Evolutionary conservation across 305 asterid genomes (phyloP).

Genomic region (Vinca major): DNA sequence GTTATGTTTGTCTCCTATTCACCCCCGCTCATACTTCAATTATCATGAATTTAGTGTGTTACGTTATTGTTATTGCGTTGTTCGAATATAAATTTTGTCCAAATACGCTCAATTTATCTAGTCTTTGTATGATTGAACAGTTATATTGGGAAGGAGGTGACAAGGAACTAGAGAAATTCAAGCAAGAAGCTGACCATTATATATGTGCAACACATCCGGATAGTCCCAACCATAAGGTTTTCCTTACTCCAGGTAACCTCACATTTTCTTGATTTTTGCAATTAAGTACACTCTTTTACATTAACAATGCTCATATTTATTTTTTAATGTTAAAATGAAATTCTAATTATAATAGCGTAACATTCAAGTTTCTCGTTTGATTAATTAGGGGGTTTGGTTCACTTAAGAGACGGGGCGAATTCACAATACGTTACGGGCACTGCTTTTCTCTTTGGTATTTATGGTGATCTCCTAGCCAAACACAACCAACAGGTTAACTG

Average conservation of each 20-base stretch:
- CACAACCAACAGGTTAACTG: slow-evolving; percentile 42
- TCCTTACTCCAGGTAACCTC: slow-evolving; percentile 47
- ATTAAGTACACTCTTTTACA: not conserved
- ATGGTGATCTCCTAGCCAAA: slow-evolving; percentile 40
- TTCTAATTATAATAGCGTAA: too few relatives aligned
- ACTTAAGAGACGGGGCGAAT: slow-evolving; percentile 74
- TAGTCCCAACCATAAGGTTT: slow-evolving; percentile 51
- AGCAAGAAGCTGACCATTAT: slow-evolving; percentile 55
- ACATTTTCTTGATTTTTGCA: too few relatives aligned
- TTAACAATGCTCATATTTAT: too few relatives aligned
- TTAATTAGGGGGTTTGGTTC: slow-evolving; percentile 54
- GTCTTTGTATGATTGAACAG: slow-evolving; percentile 17
- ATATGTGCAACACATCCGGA: slow-evolving; percentile 46
- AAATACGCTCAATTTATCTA: not conserved
- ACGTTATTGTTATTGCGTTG: too few relatives aligned
- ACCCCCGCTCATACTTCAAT: too few relatives aligned
- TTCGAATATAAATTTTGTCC: too few relatives aligned
- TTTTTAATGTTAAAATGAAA: too few relatives aligned
- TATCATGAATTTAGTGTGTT: too few relatives aligned
- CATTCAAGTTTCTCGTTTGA: too few relatives aligned
- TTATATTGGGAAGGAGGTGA: slow-evolving; percentile 37
- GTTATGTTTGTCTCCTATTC: too few relatives aligned
- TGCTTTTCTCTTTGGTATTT: slow-evolving; percentile 47
- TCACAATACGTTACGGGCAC: slow-evolving; percentile 56
- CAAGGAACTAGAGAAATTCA: slow-evolving; percentile 34